Conservation (phyloP, 2,329 filamentous ascomycete species). For the Claviceps cyperi region DNA sequence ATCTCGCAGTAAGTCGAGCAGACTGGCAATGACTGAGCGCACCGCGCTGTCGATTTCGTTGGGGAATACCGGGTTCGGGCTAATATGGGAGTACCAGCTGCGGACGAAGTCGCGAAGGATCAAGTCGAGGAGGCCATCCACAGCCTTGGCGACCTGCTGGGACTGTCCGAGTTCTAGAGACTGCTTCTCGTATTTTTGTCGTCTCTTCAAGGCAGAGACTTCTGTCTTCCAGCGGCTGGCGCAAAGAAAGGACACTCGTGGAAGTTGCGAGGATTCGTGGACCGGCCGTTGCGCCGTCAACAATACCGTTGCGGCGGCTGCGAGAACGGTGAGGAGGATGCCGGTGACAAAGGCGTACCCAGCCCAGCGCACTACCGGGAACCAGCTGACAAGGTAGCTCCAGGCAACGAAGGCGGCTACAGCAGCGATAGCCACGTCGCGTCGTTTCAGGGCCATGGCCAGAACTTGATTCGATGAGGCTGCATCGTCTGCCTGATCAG, state of each 20-base stretch:
- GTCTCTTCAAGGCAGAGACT: constrained; percentile 47
- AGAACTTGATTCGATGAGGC: constrained; percentile 14
- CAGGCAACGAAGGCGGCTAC: constrained; percentile 68
- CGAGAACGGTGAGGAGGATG: constrained; percentile 37
- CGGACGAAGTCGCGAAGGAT: constrained; percentile 73
- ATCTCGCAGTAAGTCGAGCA: constrained; percentile 57
- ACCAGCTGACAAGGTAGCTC: constrained; percentile 72
- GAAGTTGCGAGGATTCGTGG: constrained; percentile 25
- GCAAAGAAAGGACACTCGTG: constrained; percentile 44
- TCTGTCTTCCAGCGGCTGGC: constrained; percentile 55
- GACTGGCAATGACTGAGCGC: constrained; percentile 52
- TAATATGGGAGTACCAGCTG: constrained; percentile 82
- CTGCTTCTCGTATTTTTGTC: constrained; percentile 51
- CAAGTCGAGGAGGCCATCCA: constrained; percentile 66
- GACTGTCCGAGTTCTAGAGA: constrained; percentile 59
- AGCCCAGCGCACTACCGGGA: constrained; percentile 69
- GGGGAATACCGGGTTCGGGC: constrained; percentile 61
- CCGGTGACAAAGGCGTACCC: constrained; percentile 74
- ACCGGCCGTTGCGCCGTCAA: constrained; percentile 34
- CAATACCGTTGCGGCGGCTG: constrained; percentile 43
- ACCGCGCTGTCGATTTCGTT: constrained; percentile 77
- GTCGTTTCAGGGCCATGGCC: constrained; percentile 57
- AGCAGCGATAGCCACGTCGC: constrained; percentile 54
- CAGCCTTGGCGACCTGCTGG: constrained; percentile 59
- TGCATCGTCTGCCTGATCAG: constrained; percentile 16